Conservation (phyloP, 2,329 filamentous ascomycete species). For the Microsporum canis region DNA sequence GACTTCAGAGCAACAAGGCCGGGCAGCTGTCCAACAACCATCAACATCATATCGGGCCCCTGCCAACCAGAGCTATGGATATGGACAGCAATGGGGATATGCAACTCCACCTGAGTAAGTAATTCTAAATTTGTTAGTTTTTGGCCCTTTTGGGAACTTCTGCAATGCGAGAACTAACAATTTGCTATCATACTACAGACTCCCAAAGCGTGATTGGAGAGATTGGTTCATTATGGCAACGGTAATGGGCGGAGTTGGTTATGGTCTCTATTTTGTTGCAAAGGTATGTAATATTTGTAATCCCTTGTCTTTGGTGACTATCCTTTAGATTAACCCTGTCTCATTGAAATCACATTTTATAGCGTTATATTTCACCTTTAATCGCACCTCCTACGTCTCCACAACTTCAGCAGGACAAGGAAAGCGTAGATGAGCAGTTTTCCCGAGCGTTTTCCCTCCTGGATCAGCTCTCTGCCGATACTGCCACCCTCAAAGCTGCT, state of each 20-base stretch:
- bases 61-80: conserved; percentile 37
- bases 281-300: conserved; percentile 48
- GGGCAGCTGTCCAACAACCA: conserved; percentile 36
- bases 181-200: conserved; percentile 19
- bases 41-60: conserved; percentile 29
- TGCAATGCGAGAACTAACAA: not conserved
- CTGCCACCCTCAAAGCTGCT: conserved; percentile 71
- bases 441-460: conserved; percentile 82
- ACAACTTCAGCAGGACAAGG: conserved; percentile 88
- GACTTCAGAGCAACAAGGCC: conserved; percentile 38
- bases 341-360: not conserved
- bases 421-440: conserved; percentile 84
- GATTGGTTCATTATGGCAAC: conserved; percentile 99
- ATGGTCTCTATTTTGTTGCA: conserved; percentile 76
- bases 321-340: not conserved
- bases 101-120: conserved; percentile 43
- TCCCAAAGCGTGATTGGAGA: conserved; percentile 82
- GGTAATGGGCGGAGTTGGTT: conserved; percentile 76
- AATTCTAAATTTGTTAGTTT: conserved; percentile 8
- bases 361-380: conserved; percentile 84
- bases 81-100: conserved; percentile 43
- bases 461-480: conserved; percentile 86
- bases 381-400: conserved; percentile 89
- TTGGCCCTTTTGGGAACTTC: not conserved
- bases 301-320: not conserved